Conservation (phyloP, 2,329 filamentous ascomycete species). For the Stagonosporopsis rhizophila region DNA sequence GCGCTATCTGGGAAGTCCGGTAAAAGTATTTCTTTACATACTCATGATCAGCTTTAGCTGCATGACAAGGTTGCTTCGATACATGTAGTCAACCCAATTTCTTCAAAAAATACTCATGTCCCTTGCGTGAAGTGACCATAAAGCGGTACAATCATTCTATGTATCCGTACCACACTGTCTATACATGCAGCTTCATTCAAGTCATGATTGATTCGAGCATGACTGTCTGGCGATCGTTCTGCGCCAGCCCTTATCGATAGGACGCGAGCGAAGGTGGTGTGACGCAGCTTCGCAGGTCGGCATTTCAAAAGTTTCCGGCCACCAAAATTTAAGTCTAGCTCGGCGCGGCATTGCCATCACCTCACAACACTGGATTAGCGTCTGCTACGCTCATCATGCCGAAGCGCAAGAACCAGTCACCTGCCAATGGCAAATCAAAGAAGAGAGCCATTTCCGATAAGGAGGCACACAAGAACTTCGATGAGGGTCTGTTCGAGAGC, state of each 20-base stretch:
- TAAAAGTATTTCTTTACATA: slow-evolving; percentile 17
- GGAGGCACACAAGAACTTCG: slow-evolving; percentile 51
- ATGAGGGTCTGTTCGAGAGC: slow-evolving; percentile 48
- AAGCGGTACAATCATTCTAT: no score
- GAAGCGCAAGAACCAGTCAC: slow-evolving; percentile 54
- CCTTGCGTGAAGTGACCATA: no score
- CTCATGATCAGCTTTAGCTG: slow-evolving; percentile 12
- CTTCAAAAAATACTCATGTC: not conserved
- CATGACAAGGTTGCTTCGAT: slow-evolving; percentile 15
- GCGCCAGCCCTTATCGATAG: slow-evolving; percentile 5
- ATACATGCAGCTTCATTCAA: no score
- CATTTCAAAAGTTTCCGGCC: slow-evolving; percentile 8
- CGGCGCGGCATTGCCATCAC: not conserved
- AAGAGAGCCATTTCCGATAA: slow-evolving; percentile 52
- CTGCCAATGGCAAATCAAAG: slow-evolving; percentile 50
- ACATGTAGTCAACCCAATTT: slow-evolving; percentile 23
- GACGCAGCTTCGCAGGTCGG: slow-evolving; percentile 11
- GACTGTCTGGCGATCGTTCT: no score
- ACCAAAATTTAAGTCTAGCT: slow-evolving; percentile 10
- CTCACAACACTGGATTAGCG: not conserved
- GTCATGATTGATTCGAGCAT: not conserved
- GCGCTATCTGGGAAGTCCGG: slow-evolving; percentile 19
- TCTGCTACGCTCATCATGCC: slow-evolving; percentile 18
- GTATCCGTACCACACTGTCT: no score
- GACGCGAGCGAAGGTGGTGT: slow-evolving; percentile 17